phyloP scores from a whole-genome alignment of 176 grass and related monocot species.

The Poa annua region DNA sequence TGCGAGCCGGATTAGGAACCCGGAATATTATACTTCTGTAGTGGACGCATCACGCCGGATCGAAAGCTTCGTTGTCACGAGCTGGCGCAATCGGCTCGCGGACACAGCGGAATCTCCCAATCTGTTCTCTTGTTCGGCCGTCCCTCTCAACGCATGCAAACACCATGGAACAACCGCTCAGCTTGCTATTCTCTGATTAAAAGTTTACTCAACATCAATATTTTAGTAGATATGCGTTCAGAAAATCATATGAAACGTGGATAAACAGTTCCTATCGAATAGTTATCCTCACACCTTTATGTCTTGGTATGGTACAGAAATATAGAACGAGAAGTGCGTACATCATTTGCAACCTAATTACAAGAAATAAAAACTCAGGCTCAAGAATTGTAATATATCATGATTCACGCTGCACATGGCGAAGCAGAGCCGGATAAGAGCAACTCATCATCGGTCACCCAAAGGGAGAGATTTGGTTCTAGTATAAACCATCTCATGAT shows the following conservation, averaged over 20 bases:
- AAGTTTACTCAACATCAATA: too few species aligned
- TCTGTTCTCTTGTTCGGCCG: slow-evolving; percentile 10
- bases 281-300: too few species aligned
- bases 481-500: background rate
- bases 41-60: background rate
- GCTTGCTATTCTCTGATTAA: too few species aligned
- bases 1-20: background rate
- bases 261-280: too few species aligned
- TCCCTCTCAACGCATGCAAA: background rate
- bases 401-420: background rate
- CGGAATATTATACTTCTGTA: background rate
- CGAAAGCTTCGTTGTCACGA: slow-evolving; percentile 20
- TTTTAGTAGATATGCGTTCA: too few species aligned
- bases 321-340: too few species aligned
- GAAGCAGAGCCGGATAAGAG: background rate
- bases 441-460: background rate
- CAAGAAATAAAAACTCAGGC: background rate
- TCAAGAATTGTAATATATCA: background rate
- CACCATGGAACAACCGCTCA: background rate
- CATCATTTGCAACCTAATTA: background rate
- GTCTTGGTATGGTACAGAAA: too few species aligned
- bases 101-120: background rate
- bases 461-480: background rate
- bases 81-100: slow-evolving; percentile 13
- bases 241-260: too few species aligned